These are phyloP conservation scores for Forsythia viridissima DNA, from an alignment of 257 asterid species.

Conservation along the genomic window DNA sequence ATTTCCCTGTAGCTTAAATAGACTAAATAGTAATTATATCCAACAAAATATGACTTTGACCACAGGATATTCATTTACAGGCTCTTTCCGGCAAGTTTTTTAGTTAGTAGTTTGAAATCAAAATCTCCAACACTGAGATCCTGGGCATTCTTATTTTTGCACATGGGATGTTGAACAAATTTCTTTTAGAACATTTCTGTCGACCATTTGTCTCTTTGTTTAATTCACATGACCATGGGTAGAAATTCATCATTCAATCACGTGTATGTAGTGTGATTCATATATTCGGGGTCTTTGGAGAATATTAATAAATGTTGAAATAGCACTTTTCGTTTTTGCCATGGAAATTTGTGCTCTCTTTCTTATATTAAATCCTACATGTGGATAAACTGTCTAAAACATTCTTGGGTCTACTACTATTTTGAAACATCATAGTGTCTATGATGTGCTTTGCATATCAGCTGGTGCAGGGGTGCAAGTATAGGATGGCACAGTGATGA, in stretches of 20 bases:
- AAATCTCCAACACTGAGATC: neutral
- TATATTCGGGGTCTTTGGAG: neutral
- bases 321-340: neutral
- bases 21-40: neutral
- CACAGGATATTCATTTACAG: neutral
- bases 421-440: neutral
- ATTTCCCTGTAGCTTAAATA: neutral
- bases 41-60: neutral
- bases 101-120: neutral
- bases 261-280: neutral
- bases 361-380: neutral
- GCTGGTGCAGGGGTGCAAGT: slow-evolving; percentile 93
- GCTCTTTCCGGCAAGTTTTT: neutral
- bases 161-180: neutral
- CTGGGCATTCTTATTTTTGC: neutral
- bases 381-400: neutral
- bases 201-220: neutral
- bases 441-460: slow-evolving; percentile 29
- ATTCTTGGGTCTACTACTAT: neutral
- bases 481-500: slow-evolving; percentile 99
- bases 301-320: neutral
- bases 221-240: neutral
- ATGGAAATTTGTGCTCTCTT: neutral
- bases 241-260: neutral
- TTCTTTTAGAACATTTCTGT: neutral